A percentile compares a stretch with the other conserved stretches of the same genome.
Evolutionary conservation across 768 basidiomycete species (phyloP).

Genomic region (Pisolithus orientalis): DNA sequence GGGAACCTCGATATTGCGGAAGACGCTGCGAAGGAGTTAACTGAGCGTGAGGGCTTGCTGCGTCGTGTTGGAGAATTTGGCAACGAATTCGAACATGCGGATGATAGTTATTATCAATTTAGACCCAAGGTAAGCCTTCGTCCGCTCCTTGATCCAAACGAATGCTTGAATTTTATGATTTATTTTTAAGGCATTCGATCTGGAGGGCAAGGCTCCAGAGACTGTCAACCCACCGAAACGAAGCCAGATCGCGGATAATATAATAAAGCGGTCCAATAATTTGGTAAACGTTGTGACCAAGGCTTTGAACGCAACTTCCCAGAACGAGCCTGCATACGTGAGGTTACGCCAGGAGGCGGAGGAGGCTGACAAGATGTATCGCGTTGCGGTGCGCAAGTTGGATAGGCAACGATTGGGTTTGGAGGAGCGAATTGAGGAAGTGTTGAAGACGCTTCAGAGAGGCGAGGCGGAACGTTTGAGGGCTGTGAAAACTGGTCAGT

Average conservation of each 20-base stretch:
- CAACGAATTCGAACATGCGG: slow-evolving; percentile 70
- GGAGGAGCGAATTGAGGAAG: slow-evolving; percentile 83
- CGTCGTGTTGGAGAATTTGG: slow-evolving; percentile 79
- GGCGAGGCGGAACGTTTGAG: slow-evolving; percentile 83
- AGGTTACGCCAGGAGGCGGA: slow-evolving; percentile 73
- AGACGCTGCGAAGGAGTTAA: slow-evolving; percentile 53
- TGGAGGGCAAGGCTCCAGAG: slow-evolving; percentile 22
- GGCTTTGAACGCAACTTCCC: slow-evolving; percentile 45
- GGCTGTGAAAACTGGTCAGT: slow-evolving; percentile 75
- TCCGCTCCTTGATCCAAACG: background rate
- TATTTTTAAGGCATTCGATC: slow-evolving; percentile 21
- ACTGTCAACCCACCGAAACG: slow-evolving; percentile 20
- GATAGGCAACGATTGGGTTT: slow-evolving; percentile 81
- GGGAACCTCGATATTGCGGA: slow-evolving; percentile 76
- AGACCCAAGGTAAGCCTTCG: slow-evolving; percentile 55
- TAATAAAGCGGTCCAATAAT: slow-evolving; percentile 64
- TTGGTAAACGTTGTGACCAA: slow-evolving; percentile 70
- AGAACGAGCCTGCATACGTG: slow-evolving; percentile 61
- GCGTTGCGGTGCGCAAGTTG: slow-evolving; percentile 71
- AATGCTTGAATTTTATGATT: slow-evolving; percentile 19
- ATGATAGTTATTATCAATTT: slow-evolving; percentile 83
- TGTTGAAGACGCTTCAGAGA: slow-evolving; percentile 69
- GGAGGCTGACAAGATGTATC: slow-evolving; percentile 74
- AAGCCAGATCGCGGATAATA: slow-evolving; percentile 41
- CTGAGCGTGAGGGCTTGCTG: slow-evolving; percentile 48